These are phyloP conservation scores for Trichosporon sp. DNA, from an alignment of 1,284 basidiomycete genomes.

Conservation along the genomic window DNA sequence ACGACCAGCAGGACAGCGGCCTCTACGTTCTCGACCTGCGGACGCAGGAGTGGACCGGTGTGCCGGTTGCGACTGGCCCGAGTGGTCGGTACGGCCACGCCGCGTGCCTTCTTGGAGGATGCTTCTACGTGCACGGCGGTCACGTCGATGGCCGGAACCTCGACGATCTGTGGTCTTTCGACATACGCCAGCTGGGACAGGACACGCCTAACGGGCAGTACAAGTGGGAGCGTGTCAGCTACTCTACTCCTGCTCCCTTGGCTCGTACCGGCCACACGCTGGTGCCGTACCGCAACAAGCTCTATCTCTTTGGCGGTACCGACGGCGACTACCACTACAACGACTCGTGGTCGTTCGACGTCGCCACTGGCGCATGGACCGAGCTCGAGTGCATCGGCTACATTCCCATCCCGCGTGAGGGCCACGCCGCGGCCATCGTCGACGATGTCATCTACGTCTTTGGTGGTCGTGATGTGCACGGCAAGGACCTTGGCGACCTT, in stretches of 20 bases:
- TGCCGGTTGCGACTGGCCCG: constrained; percentile 73
- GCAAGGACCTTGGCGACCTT: constrained; percentile 91
- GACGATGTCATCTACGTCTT: constrained; percentile 99
- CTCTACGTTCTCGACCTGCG: constrained; percentile 94
- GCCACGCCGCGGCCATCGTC: constrained; percentile 93
- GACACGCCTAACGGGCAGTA: constrained; percentile 54
- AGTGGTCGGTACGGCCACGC: constrained; percentile 94
- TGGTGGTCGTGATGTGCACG: constrained; percentile 94
- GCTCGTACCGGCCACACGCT: constrained; percentile 89
- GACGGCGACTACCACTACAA: constrained; percentile 99
- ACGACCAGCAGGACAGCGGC: constrained; percentile 87
- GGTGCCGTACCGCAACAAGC: constrained; percentile 79
- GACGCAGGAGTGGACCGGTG: constrained; percentile 92
- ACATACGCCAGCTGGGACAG: constrained; percentile 72
- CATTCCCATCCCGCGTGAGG: constrained; percentile 94
- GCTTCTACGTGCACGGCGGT: constrained; percentile 94
- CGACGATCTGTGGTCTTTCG: constrained; percentile 96
- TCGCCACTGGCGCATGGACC: constrained; percentile 78
- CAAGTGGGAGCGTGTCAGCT: constrained; percentile 65
- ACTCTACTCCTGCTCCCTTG: constrained; percentile 28
- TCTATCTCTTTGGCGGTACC: constrained; percentile 96
- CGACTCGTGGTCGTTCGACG: constrained; percentile 96
- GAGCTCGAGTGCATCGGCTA: constrained; percentile 97
- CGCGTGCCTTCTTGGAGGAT: constrained; percentile 86
- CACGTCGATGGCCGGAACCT: constrained; percentile 95